Base-by-base conservation (phyloP, 2,329 filamentous ascomycete genomes). In the Sphaceloma murrayae region DNA sequence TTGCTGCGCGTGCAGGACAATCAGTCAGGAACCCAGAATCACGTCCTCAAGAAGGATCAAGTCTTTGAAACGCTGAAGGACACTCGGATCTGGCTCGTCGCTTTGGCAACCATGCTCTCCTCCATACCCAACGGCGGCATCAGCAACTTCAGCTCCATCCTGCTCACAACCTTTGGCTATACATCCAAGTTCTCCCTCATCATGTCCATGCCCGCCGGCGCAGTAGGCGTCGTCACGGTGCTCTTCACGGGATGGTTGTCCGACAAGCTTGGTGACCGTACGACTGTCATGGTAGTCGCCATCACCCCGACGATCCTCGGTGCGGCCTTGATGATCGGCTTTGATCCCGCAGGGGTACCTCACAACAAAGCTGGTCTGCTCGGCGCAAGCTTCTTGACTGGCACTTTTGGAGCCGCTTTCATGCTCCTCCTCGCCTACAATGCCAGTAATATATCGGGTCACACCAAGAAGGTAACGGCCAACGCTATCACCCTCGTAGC, bases 401-500 rank as follows among this genome's bases (percentile, higher is more conserved):
- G 63, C 3, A 56, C 64, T 9, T 48, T 64, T 5, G 54, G 58
- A 17, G 55, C 62, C 1, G 55, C 62, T 5, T 49, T 67, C 34
- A 67, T 64, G 63, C 42, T 62, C 57, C 44, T 56, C 8, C 56
- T 66, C 18, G 62, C 64, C 7, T 68, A 64, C 65, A 67, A 68
- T 8, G 63, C 67, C 18, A 63, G 57, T 11, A 72, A 72, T 46
- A 58, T 66, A 2, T 66, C 65, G 4, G 68, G 68, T 0, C 67
- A 72, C 45, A 68, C 67, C 2, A 73, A 72, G 56, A 70, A 71
- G 48, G 65, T 68, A 17, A 68, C 67, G 1, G 62, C 67, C 36
- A 69, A 67, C 30, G 68, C 67, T 0, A 51, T 72, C n/a, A 54
- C 66, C 6, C 57, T 69, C 7, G 60, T 69, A 43, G 55, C 60